Evolutionary conservation across 2,329 filamentous ascomycete genomes (phyloP), one percentile per base, ranked within the genome.

Genomic region (Fusarium anthophilum): DNA sequence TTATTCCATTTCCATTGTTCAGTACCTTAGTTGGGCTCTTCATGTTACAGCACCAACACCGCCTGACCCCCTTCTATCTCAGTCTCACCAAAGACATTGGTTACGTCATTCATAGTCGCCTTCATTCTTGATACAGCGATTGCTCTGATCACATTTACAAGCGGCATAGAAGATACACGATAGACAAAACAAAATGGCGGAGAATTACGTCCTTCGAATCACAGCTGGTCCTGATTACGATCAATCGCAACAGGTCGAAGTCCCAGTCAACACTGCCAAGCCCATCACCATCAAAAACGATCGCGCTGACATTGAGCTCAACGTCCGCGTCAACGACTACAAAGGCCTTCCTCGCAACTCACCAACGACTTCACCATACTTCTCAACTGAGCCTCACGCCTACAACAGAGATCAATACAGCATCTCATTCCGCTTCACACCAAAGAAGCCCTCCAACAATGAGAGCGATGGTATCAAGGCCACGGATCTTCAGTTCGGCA

Each of bases 401-500:
- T 85, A 87, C 71, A 89, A 88, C 75, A 82, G 86, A 59, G 95
- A 98, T 82, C 93, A 94, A 80, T 98, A 98, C 86, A 94, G 91
- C 77, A 94, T 98, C 77, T 88, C 90, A 38, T 92, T 98, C 80
- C 88, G 90, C 51, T 94, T 98, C 81, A 91, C 89, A 1, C 94
- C 93, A n/a, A 94, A 93, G 77, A 80, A 79, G 56, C 79, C 79
- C 15, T 59, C 66, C 48, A 69, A 70, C 8, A 66, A 74, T 6
- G 68, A 73, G 10, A 35, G 64, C 10, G 10, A 28, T n/a, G 87
- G 88, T 41, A 91, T 97, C 64, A 86, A 87, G 7, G 94, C 90
- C 50, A 83, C 89, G 32, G 91, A 97, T 71, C 86, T 99, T 6
- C 91, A 98, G 61, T 98, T 98, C 77, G 96, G 96, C 47, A 98